phyloP scores from a whole-genome alignment of 768 basidiomycete genomes.

The Psilocybe tampanensis region DNA sequence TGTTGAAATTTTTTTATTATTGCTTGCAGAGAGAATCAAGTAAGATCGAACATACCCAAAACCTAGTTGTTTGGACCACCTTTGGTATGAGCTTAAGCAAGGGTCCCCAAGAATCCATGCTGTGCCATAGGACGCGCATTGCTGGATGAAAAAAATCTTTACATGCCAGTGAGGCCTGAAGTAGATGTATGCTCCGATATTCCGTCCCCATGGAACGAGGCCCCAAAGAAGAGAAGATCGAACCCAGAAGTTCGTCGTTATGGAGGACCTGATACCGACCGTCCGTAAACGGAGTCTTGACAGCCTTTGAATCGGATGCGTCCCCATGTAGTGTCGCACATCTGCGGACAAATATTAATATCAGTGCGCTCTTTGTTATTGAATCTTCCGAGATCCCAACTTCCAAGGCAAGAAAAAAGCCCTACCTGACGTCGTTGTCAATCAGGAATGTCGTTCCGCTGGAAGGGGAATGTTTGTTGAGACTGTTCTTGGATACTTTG shows the following conservation, averaged over 20 bases:
- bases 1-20: too few species aligned
- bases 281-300: not conserved
- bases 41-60: too few species aligned
- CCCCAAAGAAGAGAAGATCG: not conserved
- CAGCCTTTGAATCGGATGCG: not conserved
- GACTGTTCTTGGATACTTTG: too few species aligned
- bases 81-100: not conserved
- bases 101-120: not conserved
- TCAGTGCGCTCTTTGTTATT: too few species aligned
- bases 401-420: too few species aligned
- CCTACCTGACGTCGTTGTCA: too few species aligned
- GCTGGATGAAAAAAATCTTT: not conserved
- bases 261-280: not conserved
- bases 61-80: too few species aligned
- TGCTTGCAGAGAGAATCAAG: too few species aligned
- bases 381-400: too few species aligned
- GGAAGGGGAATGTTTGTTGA: too few species aligned
- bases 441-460: too few species aligned
- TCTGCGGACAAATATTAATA: not conserved
- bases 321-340: not conserved
- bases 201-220: too few species aligned
- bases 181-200: not conserved
- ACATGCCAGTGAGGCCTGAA: not conserved
- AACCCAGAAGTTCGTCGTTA: not conserved
- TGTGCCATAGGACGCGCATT: conserved; percentile 1